Evolutionary conservation across 805 yeast species (phyloP), one percentile per base, ranked within the genome.

Genomic region (Myxozyma geophila): DNA sequence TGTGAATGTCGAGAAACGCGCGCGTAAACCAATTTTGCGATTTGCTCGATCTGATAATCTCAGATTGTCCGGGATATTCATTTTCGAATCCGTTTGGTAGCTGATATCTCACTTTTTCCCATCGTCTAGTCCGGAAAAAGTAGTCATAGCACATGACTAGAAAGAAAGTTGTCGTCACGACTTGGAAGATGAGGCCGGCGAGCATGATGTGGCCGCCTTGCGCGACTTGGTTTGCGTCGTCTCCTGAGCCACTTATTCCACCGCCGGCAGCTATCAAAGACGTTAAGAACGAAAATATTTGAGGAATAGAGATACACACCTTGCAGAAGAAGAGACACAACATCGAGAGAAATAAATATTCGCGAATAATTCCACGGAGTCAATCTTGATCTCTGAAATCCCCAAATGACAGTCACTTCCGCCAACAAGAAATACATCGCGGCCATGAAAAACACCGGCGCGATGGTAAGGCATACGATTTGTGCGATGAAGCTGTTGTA

Each of bases 371-470:
- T 78, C 79, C 83, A 79, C 7, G 93, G 92, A 60, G 76, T 78
- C 41, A 83, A 55, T 1, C 73, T 55, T 8, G 92, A 85, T 10
- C 54, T 19, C 19, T 77, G 72, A 61, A 78, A 76, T 1, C 90
- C 90, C 71, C 85, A 85, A 0, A 89, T 75, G 60, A 87, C 85
- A 53, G 86, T 79, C 54, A 88, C 69, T 74, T 89, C 88, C 7
- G 88, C 91, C 67, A 91, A 76, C 59, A 86, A 79, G 68, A 82
- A 87, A 76, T 91, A 92, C 2, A 91, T 79, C 0, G 92, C 96
- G 2, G 89, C 97, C 89, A 89, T 88, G 50, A 89, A 78, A 73
- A 91, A 88, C 23, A 90, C 90, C 0, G 97, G 97, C 0, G 90
- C 93, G 53, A 91, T 75, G 0, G 92, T 89, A 62, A 90, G 77